phyloP scores from a whole-genome alignment of 2,329 filamentous ascomycete genomes.

The Arthrobotrys iridis region DNA sequence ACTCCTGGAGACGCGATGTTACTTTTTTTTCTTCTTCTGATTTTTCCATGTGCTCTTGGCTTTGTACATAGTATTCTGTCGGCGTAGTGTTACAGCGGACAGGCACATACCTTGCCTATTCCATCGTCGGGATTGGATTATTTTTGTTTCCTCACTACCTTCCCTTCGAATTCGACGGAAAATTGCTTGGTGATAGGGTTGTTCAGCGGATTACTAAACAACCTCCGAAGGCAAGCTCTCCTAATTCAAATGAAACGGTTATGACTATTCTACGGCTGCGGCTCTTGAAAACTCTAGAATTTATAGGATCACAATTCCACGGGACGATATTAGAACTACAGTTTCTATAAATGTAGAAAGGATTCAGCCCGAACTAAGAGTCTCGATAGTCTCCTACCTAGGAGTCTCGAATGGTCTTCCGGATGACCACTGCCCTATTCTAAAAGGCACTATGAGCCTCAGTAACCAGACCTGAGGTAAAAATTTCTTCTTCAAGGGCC shows the following conservation, averaged over 20 bases:
- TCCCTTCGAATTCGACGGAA: background rate
- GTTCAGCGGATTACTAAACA: slow-evolving; percentile 9
- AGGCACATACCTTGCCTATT: slow-evolving; percentile 14
- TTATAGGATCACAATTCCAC: background rate
- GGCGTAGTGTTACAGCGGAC: slow-evolving; percentile 7
- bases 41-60: slow-evolving; percentile 14
- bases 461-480: too few relatives aligned
- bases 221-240: slow-evolving; percentile 7
- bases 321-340: background rate
- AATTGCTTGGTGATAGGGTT: background rate
- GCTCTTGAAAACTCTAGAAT: background rate
- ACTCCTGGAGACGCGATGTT: slow-evolving; percentile 45
- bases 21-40: slow-evolving; percentile 3
- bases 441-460: too few relatives aligned
- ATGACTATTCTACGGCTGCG: background rate
- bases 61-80: slow-evolving; percentile 45
- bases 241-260: slow-evolving; percentile 2
- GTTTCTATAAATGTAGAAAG: background rate
- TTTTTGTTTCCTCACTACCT: slow-evolving; percentile 5
- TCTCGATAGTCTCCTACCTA: background rate
- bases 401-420: background rate
- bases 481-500: too few relatives aligned
- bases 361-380: too few relatives aligned
- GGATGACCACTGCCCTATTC: background rate
- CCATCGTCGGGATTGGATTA: background rate